Base-by-base conservation (phyloP, 192 early-diverging fungal species). In the Endogone sp. region DNA sequence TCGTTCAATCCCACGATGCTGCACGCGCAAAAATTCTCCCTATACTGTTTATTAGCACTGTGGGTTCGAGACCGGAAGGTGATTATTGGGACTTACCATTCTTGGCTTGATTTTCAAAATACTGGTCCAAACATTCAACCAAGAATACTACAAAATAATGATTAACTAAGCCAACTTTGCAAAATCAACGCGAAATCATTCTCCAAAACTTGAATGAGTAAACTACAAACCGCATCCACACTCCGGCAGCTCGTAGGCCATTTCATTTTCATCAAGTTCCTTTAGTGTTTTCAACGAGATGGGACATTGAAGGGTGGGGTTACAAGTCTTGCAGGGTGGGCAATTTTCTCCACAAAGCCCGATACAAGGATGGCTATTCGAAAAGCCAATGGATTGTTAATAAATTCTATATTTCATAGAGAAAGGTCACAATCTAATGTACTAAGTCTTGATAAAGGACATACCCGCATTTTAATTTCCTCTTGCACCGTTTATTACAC, bases 151-250 rank as follows among this genome's bases (percentile, higher is more conserved):
- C 21, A 60, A 68, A 25, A 61, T 2, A 67, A 55, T 23, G n/a
- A 67, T 56, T n/a, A 11, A 56, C 70, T 71, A 44, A 4, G n/a
- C n/a, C n/a, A n/a, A n/a, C n/a, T n/a, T n/a, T n/a, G n/a, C n/a
- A n/a, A 37, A 24, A 57, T 25, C n/a, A 11, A 20, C 59, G 66
- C 26, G 26, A 31, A 6, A 61, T 30, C 11, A n/a, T n/a, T n/a
- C n/a, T n/a, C n/a, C n/a, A n/a, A n/a, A n/a, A n/a, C n/a, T n/a
- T n/a, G n/a, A n/a, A n/a, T n/a, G n/a, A n/a, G n/a, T n/a, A n/a
- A n/a, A n/a, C 37, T 49, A 66, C 76, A 37, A 70, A 74, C 76
- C 65, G 67, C 76, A 78, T n/a, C 72, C 72, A 71, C 76, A 78
- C 29, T 78, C 72, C 9, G 76, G 76, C 23, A 78, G 29, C 2